Percentiles rank a stretch among this genome's conserved stretches.
phyloP scores from a whole-genome alignment of 225 moss, liverwort and hornwort species.

The Sphagnum contortum region DNA sequence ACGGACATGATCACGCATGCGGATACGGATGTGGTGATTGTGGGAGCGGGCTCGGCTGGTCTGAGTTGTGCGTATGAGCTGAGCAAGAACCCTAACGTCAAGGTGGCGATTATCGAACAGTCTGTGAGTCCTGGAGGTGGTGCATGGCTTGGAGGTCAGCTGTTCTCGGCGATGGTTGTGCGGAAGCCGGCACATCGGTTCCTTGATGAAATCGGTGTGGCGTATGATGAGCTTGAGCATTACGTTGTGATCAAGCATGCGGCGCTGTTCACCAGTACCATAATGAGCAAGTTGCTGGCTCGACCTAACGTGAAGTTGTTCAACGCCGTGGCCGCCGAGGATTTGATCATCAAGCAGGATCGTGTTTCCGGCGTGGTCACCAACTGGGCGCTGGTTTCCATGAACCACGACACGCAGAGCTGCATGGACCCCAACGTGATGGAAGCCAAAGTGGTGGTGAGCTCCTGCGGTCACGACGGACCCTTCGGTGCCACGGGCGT shows the following conservation, averaged over 20 bases:
- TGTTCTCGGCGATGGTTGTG: constrained; percentile 94
- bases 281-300: constrained; percentile 84
- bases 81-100: constrained; percentile 93
- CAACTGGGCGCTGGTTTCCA: constrained; percentile 90
- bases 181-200: constrained; percentile 95
- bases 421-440: constrained; percentile 99
- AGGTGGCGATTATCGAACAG: constrained; percentile 86
- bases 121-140: constrained; percentile 89
- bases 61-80: constrained; percentile 79
- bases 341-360: constrained; percentile 70
- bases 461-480: constrained; percentile 90
- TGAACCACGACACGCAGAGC: constrained; percentile 83
- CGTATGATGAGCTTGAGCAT: constrained; percentile 83
- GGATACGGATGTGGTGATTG: constrained; percentile 77
- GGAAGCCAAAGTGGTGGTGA: constrained; percentile 94
- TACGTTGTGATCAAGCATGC: constrained; percentile 98
- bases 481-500: constrained; percentile 97
- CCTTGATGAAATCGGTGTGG: constrained; percentile 76
- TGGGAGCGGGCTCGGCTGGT: constrained; percentile 80
- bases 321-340: constrained; percentile 91
- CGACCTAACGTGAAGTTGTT: constrained; percentile 90
- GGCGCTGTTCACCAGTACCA: constrained; percentile 87
- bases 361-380: constrained; percentile 86
- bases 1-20: constrained; percentile 98
- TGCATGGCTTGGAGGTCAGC: constrained; percentile 89